These are phyloP conservation scores for Adansonia digitata DNA, from an alignment of 345 rosid species.

Conservation along the genomic window DNA sequence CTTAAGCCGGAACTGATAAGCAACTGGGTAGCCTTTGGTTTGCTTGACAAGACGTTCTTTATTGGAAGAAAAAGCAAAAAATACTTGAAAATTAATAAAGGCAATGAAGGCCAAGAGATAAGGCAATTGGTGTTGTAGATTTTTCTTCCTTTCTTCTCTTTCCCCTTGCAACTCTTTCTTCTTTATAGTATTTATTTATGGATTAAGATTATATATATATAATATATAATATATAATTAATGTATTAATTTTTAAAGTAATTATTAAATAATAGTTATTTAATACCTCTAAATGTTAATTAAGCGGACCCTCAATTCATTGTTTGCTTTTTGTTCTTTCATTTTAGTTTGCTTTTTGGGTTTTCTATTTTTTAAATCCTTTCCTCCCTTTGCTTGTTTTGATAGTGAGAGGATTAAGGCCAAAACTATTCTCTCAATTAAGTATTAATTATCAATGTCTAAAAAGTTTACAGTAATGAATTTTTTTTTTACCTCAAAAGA, in stretches of 20 bases:
- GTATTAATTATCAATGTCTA: background rate
- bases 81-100: slow-evolving; percentile 35
- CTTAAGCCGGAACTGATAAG: slow-evolving; percentile 33
- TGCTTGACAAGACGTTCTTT: slow-evolving; percentile 63
- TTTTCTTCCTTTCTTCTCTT: background rate
- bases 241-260: too few relatives aligned
- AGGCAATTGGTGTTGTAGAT: slow-evolving; percentile 29
- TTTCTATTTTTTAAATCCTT: too few relatives aligned
- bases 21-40: slow-evolving; percentile 49
- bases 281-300: too few relatives aligned
- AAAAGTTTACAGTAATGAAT: background rate
- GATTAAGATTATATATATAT: too few relatives aligned
- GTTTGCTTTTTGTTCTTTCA: slow-evolving; percentile 11
- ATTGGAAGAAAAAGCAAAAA: slow-evolving; percentile 32
- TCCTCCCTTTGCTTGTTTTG: too few relatives aligned
- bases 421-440: background rate
- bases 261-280: too few relatives aligned
- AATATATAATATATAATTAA: too few relatives aligned
- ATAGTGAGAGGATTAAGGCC: background rate
- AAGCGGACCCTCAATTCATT: too few relatives aligned
- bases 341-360: slow-evolving; percentile 3
- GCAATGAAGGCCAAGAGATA: slow-evolving; percentile 30
- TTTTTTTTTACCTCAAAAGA: background rate
- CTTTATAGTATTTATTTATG: too few relatives aligned
- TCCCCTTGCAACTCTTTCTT: background rate